phyloP scores from a whole-genome alignment of 345 rosid genomes.

The Camelina hispida region DNA sequence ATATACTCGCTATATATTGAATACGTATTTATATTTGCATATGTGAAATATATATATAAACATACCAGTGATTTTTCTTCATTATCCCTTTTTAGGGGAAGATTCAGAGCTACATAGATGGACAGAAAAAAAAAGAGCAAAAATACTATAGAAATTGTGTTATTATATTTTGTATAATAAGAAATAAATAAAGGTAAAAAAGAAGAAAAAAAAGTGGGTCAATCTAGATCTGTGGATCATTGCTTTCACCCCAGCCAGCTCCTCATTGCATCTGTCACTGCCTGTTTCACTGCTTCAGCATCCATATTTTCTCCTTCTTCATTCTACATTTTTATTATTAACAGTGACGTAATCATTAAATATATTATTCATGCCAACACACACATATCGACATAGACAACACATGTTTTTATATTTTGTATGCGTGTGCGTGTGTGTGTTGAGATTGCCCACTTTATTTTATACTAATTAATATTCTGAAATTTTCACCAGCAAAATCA shows the following conservation, averaged over 20 bases:
- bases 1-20: not conserved
- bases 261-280: conserved; percentile 67
- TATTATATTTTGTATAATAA: conserved; percentile 36
- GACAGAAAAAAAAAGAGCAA: not conserved
- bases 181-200: conserved; percentile 23
- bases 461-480: not conserved
- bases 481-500: not conserved
- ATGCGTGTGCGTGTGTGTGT: conserved; percentile 28
- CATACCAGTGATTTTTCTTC: conserved; percentile 31
- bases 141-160: conserved; percentile 26
- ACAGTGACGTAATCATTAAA: conserved; percentile 21
- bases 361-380: conserved; percentile 16
- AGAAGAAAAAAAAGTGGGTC: conserved; percentile 22
- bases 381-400: conserved; percentile 24
- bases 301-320: conserved; percentile 63
- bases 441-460: conserved; percentile 13
- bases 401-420: conserved; percentile 28
- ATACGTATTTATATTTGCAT: conserved; percentile 7
- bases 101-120: conserved; percentile 2
- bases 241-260: conserved; percentile 67
- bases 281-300: conserved; percentile 74
- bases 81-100: conserved; percentile 12
- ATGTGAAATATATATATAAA: not conserved
- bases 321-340: conserved; percentile 51
- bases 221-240: conserved; percentile 44